A percentile compares a stretch with the other conserved stretches of the same genome.
phyloP scores from a whole-genome alignment of 176 grass and related monocot genomes.

The Rhynchospora tenuis region DNA sequence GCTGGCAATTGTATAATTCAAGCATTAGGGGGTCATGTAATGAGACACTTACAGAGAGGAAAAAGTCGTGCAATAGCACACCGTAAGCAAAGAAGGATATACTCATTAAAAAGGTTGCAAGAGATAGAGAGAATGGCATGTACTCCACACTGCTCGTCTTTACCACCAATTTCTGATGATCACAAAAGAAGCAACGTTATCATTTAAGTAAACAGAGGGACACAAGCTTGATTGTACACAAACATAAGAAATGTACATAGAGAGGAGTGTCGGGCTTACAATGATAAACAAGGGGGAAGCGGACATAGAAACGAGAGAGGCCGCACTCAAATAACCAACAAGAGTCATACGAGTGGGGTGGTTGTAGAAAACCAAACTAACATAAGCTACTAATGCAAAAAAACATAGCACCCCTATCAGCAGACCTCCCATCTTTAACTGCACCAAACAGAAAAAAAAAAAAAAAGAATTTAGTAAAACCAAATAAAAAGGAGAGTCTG shows the following conservation, averaged over 20 bases:
- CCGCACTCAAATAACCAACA: slow-evolving; percentile 81
- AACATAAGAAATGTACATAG: neutral
- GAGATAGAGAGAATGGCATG: slow-evolving; percentile 95
- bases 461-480: neutral
- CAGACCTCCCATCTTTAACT: slow-evolving; percentile 64
- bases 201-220: neutral
- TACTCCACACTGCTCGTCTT: slow-evolving; percentile 79
- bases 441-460: slow-evolving; percentile 18
- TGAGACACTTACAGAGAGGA: slow-evolving; percentile 71
- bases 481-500: neutral
- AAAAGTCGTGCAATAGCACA: slow-evolving; percentile 69
- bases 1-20: neutral
- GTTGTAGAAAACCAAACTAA: slow-evolving; percentile 51
- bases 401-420: slow-evolving; percentile 39
- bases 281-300: slow-evolving; percentile 88
- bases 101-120: slow-evolving; percentile 93
- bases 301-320: slow-evolving; percentile 89
- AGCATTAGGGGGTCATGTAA: neutral
- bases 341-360: slow-evolving; percentile 49
- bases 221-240: neutral
- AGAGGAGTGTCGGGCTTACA: slow-evolving; percentile 22
- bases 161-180: slow-evolving; percentile 75
- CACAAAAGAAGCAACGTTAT: neutral
- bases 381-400: slow-evolving; percentile 50
- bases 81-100: slow-evolving; percentile 79